These are phyloP conservation scores for Ziziphus jujuba DNA, from an alignment of 306 rosid species.

Conservation along the genomic window DNA sequence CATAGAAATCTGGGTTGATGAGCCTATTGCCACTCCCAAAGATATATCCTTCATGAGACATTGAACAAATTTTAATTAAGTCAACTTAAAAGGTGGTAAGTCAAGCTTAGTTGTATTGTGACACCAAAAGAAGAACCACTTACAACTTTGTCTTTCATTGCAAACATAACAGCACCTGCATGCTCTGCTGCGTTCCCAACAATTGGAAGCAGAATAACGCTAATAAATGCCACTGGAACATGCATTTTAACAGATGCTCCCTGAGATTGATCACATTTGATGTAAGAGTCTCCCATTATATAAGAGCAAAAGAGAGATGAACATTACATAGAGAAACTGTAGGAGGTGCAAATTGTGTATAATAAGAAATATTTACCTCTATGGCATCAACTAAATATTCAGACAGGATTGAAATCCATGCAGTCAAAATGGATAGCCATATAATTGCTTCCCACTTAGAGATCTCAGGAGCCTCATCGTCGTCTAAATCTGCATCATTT, in stretches of 20 bases:
- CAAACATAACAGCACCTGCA: slow-evolving; percentile 66
- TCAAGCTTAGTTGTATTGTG: slow-evolving; percentile 2
- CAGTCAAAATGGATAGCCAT: slow-evolving; percentile 76
- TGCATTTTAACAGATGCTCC: slow-evolving; percentile 62
- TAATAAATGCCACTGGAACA: slow-evolving; percentile 61
- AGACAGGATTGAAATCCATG: slow-evolving; percentile 69
- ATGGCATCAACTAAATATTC: slow-evolving; percentile 74
- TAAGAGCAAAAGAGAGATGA: not conserved
- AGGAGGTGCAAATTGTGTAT: not conserved
- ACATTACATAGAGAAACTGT: not conserved
- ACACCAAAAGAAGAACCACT: slow-evolving; percentile 21
- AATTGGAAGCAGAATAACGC: slow-evolving; percentile 63
- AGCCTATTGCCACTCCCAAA: slow-evolving; percentile 86
- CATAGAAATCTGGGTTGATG: slow-evolving; percentile 86
- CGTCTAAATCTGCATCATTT: slow-evolving; percentile 31
- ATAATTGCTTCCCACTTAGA: slow-evolving; percentile 74
- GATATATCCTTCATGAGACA: slow-evolving; percentile 65
- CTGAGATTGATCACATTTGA: slow-evolving; percentile 26
- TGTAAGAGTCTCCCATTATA: not conserved
- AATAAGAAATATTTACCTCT: slow-evolving; percentile 43
- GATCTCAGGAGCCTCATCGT: slow-evolving; percentile 62
- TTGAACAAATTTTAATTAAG: slow-evolving; percentile 4
- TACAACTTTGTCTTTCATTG: slow-evolving; percentile 77
- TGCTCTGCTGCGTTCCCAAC: slow-evolving; percentile 79
- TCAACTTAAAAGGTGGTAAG: not conserved